A percentile compares a stretch with the other conserved stretches of the same genome.
phyloP scores from a whole-genome alignment of 148 eudicot species.

The Agrostemma githago region DNA sequence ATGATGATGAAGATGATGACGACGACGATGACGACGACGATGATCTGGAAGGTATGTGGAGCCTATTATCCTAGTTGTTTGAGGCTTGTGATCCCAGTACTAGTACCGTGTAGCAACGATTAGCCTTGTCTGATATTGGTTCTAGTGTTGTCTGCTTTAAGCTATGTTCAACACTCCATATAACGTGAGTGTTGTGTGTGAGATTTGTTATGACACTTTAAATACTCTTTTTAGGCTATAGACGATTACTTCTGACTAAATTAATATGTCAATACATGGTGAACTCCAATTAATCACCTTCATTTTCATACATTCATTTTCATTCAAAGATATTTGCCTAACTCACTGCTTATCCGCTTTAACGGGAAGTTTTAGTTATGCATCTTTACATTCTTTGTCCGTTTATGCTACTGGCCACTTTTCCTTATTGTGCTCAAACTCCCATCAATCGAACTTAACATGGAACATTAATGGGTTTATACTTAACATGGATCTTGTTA shows the following conservation, averaged over 20 bases:
- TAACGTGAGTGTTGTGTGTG: not conserved
- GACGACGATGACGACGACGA: slow-evolving; percentile 70
- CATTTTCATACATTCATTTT: not conserved
- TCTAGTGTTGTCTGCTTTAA: not conserved
- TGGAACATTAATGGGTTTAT: not conserved
- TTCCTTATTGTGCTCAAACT: not conserved
- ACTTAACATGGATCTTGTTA: too few species aligned
- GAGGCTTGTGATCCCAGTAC: not conserved
- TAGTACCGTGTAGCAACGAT: not conserved
- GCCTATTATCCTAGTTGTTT: not conserved
- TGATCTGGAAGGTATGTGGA: slow-evolving; percentile 48
- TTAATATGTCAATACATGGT: not conserved
- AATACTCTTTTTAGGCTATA: not conserved
- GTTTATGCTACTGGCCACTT: not conserved
- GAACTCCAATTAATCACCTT: not conserved
- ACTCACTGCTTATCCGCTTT: not conserved
- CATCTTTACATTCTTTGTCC: not conserved
- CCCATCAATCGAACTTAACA: not conserved
- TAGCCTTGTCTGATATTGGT: not conserved
- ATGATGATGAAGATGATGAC: slow-evolving; percentile 64
- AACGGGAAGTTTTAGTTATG: not conserved
- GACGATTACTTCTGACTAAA: not conserved
- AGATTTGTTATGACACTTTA: not conserved
- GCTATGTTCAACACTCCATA: not conserved
- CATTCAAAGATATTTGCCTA: not conserved